Base-by-base conservation (phyloP, 2,329 filamentous ascomycete genomes). In the Exophiala sideris region DNA sequence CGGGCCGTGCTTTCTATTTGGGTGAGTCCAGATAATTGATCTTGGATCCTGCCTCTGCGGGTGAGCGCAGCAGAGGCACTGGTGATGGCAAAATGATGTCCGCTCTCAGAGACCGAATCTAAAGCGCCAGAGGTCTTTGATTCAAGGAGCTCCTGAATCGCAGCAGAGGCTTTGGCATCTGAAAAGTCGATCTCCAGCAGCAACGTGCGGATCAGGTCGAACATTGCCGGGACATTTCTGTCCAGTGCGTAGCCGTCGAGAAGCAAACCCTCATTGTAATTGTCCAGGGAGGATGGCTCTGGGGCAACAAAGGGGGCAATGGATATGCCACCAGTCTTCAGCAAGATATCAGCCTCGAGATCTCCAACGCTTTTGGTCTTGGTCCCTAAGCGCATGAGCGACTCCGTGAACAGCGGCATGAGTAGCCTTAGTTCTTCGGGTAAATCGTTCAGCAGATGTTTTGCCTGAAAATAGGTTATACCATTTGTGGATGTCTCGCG, bases 401-500 rank as follows among this genome's bases (percentile, higher is more conserved):
- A 86, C 67, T 96, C 91, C 11, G 89, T 91, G 68, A 97, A 97
- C 0, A 99, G 76, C 0, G 94, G 94, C 45, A 97, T 82, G 54
- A 97, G 77, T 63, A 89, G 79, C 48, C 94, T 83, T 48, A 97
- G 79, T 59, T 96, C 89, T 57, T 92, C 86, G 0, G 92, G 90
- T 11, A 99, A 75, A 57, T 87, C 83, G 41, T 89, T 80, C 50
- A 97, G 78, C 0, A 82, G 79, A 67, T 95, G 91, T 69, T 97
- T 82, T 2, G 90, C 91, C 55, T 91, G 86, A 76, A 99, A 96
- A 69, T 99, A 99, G 1, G 92, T 97, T 54, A 99, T 75, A 0
- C 94, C 94, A 65, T 99, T 99, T 0, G 94, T 99, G 2, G 90
- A 88, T 6, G 91, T 90, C 70, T 95, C 89, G 47, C 87, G 86